Evolutionary conservation across 345 rosid species (phyloP), one percentile per base, ranked within the genome.

Genomic region (Litchi chinensis): DNA sequence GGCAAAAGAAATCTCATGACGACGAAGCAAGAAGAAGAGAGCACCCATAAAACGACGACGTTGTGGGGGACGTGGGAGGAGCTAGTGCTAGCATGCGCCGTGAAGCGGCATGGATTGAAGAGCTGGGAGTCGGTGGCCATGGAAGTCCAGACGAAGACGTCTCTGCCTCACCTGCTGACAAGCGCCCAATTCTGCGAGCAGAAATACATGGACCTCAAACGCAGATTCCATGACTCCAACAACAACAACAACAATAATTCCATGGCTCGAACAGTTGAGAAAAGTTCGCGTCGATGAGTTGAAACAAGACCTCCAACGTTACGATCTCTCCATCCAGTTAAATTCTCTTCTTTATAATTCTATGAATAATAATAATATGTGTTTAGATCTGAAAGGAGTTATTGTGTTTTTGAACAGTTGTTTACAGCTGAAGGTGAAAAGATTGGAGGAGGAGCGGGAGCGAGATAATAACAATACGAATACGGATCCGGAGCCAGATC

Each of bases 21-120:
- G 75, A 68, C 56, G 15, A 68, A n/a, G 21, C 15, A 41, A 37
- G 44, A 19, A 16, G 54, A 50, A 3, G 40, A 39, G 65, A 57
- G 4, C 44, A 16, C 12, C 43, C 37, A 10, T 70, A 21, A 22
- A 50, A 22, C 57, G 77, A 69, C 73, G 77, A 15, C 65, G 65
- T 60, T 82, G 63, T 94, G 98, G 98, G 95, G 98, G 73, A 92
- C 95, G 7, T 87, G 91, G 91, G 97, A 94, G 56, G 97, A 94
- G 81, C 89, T 94, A 21, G 79, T 94, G 65, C 86, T 94, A 54
- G 95, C 95, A 39, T 89, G 85, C 77, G 98, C 98, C 74, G 97
- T 94, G 13, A 89, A 93, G 56, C 93, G 97, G 60, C 94, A 94
- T 79, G 97, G 98, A 64, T 83, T 81, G 75, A 62, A 82, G 76